Base-by-base conservation (phyloP, 2,329 filamentous ascomycete genomes). In the Tricladium varicosporioides region DNA sequence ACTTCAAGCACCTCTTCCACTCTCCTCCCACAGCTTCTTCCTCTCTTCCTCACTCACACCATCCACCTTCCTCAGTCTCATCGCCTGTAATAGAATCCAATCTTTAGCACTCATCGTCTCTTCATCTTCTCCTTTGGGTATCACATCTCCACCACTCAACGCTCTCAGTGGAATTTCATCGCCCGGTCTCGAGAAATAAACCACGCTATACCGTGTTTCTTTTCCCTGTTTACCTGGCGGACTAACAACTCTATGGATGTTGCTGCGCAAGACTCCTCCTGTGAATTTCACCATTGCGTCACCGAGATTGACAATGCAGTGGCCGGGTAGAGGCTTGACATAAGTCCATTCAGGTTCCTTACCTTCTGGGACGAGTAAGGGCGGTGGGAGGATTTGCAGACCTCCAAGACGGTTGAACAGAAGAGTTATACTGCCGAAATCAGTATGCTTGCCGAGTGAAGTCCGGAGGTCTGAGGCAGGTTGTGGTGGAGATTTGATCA, bases 101-200 rank as follows among this genome's bases (percentile, higher is more conserved):
- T 40, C 36, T 40, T 40, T 40, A 40, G 36, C 36, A 40, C 11
- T 40, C 36, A 40, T 40, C 2, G 10, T n/a, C 36, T 40, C 36
- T 40, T 40, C 36, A 11, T 40, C 36, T 40, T 40, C 36, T n/a
- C n/a, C 36, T 40, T 40, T 10, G 3, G 22, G 22, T 27, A 27
- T 40, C 36, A 11, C 36, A 11, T 40, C n/a, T n/a, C 36, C 36
- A 11, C 36, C 36, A 40, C 61, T 56, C 36, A 68, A 36, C n/a
- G 63, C 43, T 36, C 50, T 60, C 55, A 68, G 49, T 10, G 61
- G 40, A 1, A 80, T 74, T 19, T 76, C 71, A 67, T 81, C 75
- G 63, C 75, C 78, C 2, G 80, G 80, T 60, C 81, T 66, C 27
- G 74, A 70, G 67, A 83, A 83, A 63, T 83, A 83, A 9, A 82